Conservation (phyloP, 2,329 filamentous ascomycete species). For the Fusarium marasasianum region DNA sequence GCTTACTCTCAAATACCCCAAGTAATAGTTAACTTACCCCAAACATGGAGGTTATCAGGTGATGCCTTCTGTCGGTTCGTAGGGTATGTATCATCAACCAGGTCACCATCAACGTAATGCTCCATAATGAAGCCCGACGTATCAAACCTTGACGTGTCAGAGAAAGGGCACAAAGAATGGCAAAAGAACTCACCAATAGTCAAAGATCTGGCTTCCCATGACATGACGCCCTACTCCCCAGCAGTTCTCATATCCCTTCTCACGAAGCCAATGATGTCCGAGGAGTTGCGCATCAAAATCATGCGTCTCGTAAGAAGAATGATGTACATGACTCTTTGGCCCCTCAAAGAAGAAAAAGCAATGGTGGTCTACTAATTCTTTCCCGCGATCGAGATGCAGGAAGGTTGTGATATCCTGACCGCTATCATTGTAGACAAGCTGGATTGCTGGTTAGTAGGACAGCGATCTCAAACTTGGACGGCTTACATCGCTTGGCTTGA, state of each 20-base stretch:
- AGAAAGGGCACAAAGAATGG: fast-evolving
- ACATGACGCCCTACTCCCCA: neutral
- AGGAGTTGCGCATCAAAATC: neutral
- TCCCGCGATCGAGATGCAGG: neutral
- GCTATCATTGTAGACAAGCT: neutral
- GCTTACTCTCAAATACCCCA: neutral
- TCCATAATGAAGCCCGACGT: neutral
- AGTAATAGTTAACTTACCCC: neutral
- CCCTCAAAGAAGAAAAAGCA: neutral
- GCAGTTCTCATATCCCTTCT: neutral
- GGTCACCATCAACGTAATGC: neutral
- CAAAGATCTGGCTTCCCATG: neutral
- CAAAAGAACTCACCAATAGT: neutral
- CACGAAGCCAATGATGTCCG: neutral
- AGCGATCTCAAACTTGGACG: fast-evolving
- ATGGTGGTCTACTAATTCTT: neutral
- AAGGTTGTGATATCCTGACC: neutral
- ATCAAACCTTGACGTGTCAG: neutral
- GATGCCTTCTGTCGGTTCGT: neutral
- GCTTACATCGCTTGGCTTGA: neutral
- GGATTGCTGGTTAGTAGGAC: fast-evolving
- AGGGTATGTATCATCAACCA: neutral
- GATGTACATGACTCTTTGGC: neutral
- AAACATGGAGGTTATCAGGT: neutral
- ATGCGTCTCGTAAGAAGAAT: neutral